Evolutionary conservation across 768 basidiomycete species (phyloP).

Genomic region (Mycena pura): DNA sequence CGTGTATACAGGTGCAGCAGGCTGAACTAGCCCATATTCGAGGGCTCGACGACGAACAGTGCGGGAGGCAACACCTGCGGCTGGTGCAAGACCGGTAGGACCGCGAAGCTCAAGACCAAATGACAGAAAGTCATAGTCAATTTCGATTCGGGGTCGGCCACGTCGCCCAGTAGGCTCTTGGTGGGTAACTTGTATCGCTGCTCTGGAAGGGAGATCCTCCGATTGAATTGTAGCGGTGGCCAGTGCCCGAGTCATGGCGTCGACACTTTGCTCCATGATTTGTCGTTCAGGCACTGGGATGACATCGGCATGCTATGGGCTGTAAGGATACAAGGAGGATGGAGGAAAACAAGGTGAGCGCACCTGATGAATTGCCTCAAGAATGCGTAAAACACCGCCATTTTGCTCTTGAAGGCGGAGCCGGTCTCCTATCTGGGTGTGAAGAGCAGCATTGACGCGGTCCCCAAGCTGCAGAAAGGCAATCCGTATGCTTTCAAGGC

Average conservation of each 20-base stretch:
- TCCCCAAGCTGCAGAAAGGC: conserved; percentile 22
- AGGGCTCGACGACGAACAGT: conserved; percentile 36
- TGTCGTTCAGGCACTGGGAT: conserved; percentile 16
- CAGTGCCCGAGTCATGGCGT: conserved; percentile 19
- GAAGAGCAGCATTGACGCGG: conserved; percentile 16
- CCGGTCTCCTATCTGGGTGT: conserved; percentile 19
- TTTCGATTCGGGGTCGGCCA: conserved; percentile 34
- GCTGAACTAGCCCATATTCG: conserved; percentile 31
- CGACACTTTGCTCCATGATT: conserved; percentile 14
- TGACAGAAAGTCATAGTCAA: conserved; percentile 30
- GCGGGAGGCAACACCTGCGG: conserved; percentile 26
- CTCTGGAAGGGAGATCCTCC: conserved; percentile 13
- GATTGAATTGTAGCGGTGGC: conserved; percentile 6
- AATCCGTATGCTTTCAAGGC: conserved; percentile 29
- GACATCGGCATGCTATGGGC: conserved; percentile 6
- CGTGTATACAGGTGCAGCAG: conserved; percentile 28
- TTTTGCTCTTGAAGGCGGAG: conserved; percentile 14
- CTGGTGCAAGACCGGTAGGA: conserved; percentile 25
- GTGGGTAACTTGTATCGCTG: not conserved
- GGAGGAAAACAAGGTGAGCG: not conserved
- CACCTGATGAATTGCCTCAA: conserved; percentile 12
- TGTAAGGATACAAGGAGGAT: not conserved
- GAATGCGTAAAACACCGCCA: conserved; percentile 2
- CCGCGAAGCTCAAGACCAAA: conserved; percentile 30
- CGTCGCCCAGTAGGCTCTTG: conserved; percentile 17